Conservation (phyloP, 306 rosid genomes). For the Acacia melanoxylon region DNA sequence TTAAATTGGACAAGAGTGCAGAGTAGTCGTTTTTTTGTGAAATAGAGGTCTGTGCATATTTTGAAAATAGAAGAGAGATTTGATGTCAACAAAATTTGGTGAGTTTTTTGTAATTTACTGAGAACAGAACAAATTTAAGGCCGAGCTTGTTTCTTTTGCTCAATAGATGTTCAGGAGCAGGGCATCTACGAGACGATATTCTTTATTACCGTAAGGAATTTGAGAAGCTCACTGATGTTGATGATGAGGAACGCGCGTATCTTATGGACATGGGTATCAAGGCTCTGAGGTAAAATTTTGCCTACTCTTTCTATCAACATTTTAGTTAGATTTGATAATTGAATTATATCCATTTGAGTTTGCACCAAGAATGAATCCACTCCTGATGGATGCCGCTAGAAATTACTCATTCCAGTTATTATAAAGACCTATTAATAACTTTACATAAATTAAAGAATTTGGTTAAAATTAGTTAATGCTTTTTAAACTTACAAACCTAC, state of each 20-base stretch:
- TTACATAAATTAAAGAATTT: neutral
- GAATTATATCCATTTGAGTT: neutral
- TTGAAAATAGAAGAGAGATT: neutral
- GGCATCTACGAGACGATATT: slow-evolving; percentile 82
- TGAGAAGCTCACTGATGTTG: slow-evolving; percentile 52
- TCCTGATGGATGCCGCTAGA: slow-evolving; percentile 1
- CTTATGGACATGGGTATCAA: slow-evolving; percentile 79
- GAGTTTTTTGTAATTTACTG: neutral
- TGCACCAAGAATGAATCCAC: neutral
- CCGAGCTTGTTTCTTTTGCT: slow-evolving; percentile 35
- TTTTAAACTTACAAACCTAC: neutral
- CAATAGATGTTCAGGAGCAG: slow-evolving; percentile 84
- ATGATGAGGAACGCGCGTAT: slow-evolving; percentile 70
- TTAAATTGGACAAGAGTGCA: neutral
- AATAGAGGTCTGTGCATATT: neutral
- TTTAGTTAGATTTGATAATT: neutral
- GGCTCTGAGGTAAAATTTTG: slow-evolving; percentile 65
- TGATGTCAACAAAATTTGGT: neutral
- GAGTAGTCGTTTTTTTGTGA: neutral
- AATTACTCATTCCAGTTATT: neutral
- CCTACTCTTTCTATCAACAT: neutral
- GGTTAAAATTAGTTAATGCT: neutral
- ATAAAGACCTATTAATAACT: neutral
- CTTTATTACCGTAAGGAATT: slow-evolving; percentile 67
- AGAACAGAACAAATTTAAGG: neutral